Evolutionary conservation across 78 protist genomes (phyloP), one percentile per base, ranked within the genome.

Genomic region (Mastigamoeba balamuthi): DNA sequence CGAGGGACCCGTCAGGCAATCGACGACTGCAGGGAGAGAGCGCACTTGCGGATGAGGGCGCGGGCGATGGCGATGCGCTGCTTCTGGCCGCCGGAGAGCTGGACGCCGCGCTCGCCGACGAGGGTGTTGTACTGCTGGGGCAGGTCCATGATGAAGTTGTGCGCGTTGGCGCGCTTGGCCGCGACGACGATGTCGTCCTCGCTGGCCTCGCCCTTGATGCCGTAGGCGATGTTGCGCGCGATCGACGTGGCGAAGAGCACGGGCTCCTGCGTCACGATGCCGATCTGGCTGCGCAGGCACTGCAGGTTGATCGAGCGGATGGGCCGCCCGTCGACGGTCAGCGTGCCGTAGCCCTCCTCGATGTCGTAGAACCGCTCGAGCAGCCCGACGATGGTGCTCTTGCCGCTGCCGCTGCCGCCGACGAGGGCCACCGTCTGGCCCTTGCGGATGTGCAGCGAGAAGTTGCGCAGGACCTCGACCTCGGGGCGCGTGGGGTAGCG

Each of bases 61-160:
- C 98, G 63, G 30, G 98, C 98, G 8, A 95, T 88, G 36, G 95
- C 93, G 40, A 95, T 80, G 65, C 96, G 82, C 74, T 95, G 95
- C 83, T 88, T 84, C 76, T 88, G 95, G 38, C 95, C 92, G 17
- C 97, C 99, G 39, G 88, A 74, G 58, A 97, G 82, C 82, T 81
- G 81, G 17, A 81, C 87, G 40, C 97, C 98, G 1, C 93, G 80
- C 78, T 92, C 97, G 30, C 97, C 97, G 6, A 93, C 95, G 33
- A 58, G 73, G 28, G 95, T 91, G 43, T 95, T 81, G 76, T 94
- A 95, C 8, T 92, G 91, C 1, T 93, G 78, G 25, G 94, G 94
- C 9, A 96, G 38, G 1, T 53, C 41, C 35, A 66, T 40, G 74
- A 77, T 68, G 74, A 74, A 76, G 40, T 86, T 58, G 53, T 77